These are phyloP conservation scores for Mortierella sp. DNA, from an alignment of 371 early-diverging fungal genomes.

Conservation along the genomic window DNA sequence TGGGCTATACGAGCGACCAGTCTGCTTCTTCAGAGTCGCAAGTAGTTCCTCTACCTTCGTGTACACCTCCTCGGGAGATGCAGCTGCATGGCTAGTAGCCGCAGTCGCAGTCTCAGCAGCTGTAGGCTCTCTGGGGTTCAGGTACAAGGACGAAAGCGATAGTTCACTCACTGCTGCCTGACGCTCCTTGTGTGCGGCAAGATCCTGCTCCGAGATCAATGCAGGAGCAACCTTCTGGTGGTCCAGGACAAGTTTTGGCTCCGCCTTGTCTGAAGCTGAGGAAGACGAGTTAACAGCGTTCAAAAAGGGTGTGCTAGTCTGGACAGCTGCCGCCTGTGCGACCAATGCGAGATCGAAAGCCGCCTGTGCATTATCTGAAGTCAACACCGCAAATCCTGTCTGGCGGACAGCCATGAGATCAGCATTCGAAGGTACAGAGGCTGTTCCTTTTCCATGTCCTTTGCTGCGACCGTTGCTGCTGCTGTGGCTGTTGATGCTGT, in stretches of 20 bases:
- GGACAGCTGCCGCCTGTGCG: conserved; percentile 71
- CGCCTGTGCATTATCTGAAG: conserved; percentile 77
- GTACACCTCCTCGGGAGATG: conserved; percentile 43
- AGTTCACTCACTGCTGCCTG: conserved; percentile 51
- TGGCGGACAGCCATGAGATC: conserved; percentile 83
- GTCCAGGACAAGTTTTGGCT: conserved; percentile 35
- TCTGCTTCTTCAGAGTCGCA: conserved; percentile 40
- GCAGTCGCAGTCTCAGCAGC: background rate
- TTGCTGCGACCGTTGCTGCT: conserved; percentile 14
- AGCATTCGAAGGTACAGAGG: conserved; percentile 49
- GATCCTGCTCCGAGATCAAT: conserved; percentile 42
- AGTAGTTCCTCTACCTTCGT: conserved; percentile 49
- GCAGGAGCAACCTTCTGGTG: conserved; percentile 40
- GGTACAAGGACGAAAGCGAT: conserved; percentile 50
- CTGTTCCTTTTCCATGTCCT: conserved; percentile 13
- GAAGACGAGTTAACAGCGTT: conserved; percentile 65
- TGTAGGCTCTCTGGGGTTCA: conserved; percentile 35
- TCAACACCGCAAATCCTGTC: conserved; percentile 78
- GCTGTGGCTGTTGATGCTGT: conserved; percentile 3
- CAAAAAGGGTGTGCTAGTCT: conserved; percentile 69
- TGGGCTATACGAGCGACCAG: conserved; percentile 49
- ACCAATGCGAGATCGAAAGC: conserved; percentile 77
- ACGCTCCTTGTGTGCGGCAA: conserved; percentile 52
- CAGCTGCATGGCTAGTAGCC: conserved; percentile 16
- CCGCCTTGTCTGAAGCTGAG: conserved; percentile 1